These are phyloP conservation scores for Closterium sp. DNA, from an alignment of 139 green algal genomes.

Conservation along the genomic window DNA sequence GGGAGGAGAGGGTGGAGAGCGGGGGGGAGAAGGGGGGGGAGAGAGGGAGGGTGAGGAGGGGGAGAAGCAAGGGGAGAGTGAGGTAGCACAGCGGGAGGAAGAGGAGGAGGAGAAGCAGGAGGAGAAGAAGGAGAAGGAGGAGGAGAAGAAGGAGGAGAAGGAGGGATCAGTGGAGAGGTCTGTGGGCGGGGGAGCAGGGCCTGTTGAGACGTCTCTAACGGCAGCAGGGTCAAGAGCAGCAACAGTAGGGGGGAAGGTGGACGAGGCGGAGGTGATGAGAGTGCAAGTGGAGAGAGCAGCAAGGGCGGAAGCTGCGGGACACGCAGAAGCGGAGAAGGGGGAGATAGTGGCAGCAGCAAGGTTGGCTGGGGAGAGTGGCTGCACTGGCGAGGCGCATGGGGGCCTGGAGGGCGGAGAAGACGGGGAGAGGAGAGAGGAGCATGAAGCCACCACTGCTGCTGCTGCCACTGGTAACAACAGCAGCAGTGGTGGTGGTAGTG, in stretches of 20 bases:
- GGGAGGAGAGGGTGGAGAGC: not conserved
- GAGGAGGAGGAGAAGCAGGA: not conserved
- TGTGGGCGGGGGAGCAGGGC: not conserved
- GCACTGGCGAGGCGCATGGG: no score
- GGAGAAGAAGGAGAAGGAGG: not conserved
- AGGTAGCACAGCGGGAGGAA: not conserved
- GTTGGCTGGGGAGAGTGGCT: not conserved
- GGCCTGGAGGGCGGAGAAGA: not conserved
- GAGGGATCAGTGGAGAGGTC: no score
- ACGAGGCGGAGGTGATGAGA: not conserved
- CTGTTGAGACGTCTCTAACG: not conserved
- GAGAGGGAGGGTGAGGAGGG: not conserved
- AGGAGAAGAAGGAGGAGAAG: not conserved
- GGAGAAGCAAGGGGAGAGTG: not conserved
- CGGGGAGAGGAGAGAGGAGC: not conserved
- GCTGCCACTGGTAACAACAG: not conserved
- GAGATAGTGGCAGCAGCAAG: not conserved
- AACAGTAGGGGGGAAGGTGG: not conserved
- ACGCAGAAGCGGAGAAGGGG: not conserved
- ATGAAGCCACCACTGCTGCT: no score
- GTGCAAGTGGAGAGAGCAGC: not conserved
- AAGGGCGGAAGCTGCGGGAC: not conserved
- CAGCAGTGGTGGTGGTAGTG: not conserved
- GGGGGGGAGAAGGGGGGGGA: not conserved
- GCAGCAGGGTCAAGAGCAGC: not conserved